phyloP scores from a whole-genome alignment of 2,329 filamentous ascomycete genomes.

The Ceratocystis papillata region DNA sequence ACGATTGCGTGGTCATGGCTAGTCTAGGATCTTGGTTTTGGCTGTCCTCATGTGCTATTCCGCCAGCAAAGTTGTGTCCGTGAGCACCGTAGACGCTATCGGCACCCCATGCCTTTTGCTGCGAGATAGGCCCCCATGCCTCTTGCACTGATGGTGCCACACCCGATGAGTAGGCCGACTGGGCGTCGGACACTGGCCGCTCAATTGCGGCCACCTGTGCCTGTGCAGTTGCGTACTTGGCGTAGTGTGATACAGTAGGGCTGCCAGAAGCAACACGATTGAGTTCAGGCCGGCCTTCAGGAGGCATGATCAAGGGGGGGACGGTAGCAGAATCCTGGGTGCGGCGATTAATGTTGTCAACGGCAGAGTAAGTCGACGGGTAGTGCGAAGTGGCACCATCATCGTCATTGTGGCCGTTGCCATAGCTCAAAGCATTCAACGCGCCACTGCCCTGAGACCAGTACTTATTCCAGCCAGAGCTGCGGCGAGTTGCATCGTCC shows the following conservation, averaged over 20 bases:
- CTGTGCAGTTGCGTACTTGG: constrained; percentile 40
- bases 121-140: constrained; percentile 41
- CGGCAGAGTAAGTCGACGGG: constrained; percentile 46
- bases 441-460: constrained; percentile 62
- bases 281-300: constrained; percentile 49
- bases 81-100: constrained; percentile 36
- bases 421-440: constrained; percentile 53
- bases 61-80: constrained; percentile 25
- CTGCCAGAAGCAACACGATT: constrained; percentile 58
- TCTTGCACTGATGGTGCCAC: constrained; percentile 54
- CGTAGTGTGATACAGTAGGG: constrained; percentile 55
- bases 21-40: neutral
- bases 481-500: constrained; percentile 42
- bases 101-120: constrained; percentile 39
- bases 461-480: constrained; percentile 67
- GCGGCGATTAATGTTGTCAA: constrained; percentile 35
- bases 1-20: constrained; percentile 33
- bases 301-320: constrained; percentile 52
- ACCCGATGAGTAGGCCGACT: constrained; percentile 52
- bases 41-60: neutral
- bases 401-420: constrained; percentile 42
- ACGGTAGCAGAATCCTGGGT: constrained; percentile 60
- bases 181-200: constrained; percentile 42
- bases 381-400: constrained; percentile 36
- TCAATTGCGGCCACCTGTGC: constrained; percentile 50